Base-by-base conservation (phyloP, 2,329 filamentous ascomycete genomes). In the Exutisphaerella laricina region DNA sequence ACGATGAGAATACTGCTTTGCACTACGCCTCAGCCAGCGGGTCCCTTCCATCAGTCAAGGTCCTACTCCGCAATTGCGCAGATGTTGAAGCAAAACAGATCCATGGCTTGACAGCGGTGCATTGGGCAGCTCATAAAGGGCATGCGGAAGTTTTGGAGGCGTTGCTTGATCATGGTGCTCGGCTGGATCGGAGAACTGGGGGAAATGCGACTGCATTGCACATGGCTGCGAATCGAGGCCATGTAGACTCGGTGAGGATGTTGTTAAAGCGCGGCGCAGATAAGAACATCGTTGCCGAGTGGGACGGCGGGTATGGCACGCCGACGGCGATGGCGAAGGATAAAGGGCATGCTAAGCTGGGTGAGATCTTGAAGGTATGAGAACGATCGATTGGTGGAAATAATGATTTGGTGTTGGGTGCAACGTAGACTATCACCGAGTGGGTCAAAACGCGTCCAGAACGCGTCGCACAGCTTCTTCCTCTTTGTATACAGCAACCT, bases 81-180 rank as follows among this genome's bases (percentile, higher is more conserved):
- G 43, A 48, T 28, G 42, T 59, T 10, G 48, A 50, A 17, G 48
- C 43, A 13, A 41, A 34, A 18, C 53, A 60, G 26, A 42, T 31
- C 21, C 51, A 56, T 30, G 54, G 58, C 4, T 36, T 61, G 36
- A 56, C 51, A 3, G 42, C 57, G 13, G 41, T 55, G 18, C 57
- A 59, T 38, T 59, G 58, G 57, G 54, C 58, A 7, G 48, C 53
- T 3, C 56, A 59, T 39, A 59, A 60, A 36, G 54, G 51, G 12
- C 53, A 60, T 40, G 45, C 45, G 16, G 54, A 58, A 23, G 56
- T 55, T 10, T 14, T 59, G n/a, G 39, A 25, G 9, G 12, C 55
- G 14, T 29, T 61, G 32, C 31, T 59, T 12, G 42, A 52, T 6
- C 34, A 42, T 34, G 51, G 51, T 7, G 57, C 54, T 4, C 35